Evolutionary conservation across 108 stramenopile species (phyloP), one percentile per base, ranked within the genome.

Genomic region (Fistulifera pelliculosa): DNA sequence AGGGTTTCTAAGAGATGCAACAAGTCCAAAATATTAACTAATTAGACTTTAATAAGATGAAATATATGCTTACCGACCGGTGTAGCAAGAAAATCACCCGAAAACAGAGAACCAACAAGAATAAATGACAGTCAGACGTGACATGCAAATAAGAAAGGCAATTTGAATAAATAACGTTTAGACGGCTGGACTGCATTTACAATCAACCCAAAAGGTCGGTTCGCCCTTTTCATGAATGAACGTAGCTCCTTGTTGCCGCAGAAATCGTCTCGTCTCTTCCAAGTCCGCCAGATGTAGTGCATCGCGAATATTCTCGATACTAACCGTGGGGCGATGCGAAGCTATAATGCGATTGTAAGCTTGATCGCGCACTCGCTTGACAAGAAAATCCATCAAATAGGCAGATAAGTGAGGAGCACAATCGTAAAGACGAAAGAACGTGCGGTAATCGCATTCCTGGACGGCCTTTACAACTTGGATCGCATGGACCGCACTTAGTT

Each of bases 311-410:
- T 65, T 42, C 60, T 75, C 74, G 0, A 71, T 62, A 2, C 65
- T 60, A 27, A 79, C 40, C 4, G 61, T 61, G 4, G 78, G 78
- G 18, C 78, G 66, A 48, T 61, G 72, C 8, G 78, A 56, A 1
- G 74, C 70, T 41, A 79, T 54, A 28, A 71, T 71, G 2, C 78
- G 70, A n/a, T 61, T 39, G 38, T 69, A 75, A 1, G 74, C 78
- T 11, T 26, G 55, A 27, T 65, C 48, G 21, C 78, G 66, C 13
- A 79, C 69, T 41, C 78, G 54, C 16, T 70, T 56, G 15, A 79
- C 65, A 58, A 79, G 26, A 72, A 73, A 80, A 65, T 80, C 74
- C 74, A 80, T 75, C 42, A 80, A 47, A 40, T 76, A 75, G 14
- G 74, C 66, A 2, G 79, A 75, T 64, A 75, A 35, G 58, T 75